Evolutionary conservation across 192 early-diverging fungal genomes (phyloP), one percentile per base, ranked within the genome.

Genomic region (Coemansia sp.): DNA sequence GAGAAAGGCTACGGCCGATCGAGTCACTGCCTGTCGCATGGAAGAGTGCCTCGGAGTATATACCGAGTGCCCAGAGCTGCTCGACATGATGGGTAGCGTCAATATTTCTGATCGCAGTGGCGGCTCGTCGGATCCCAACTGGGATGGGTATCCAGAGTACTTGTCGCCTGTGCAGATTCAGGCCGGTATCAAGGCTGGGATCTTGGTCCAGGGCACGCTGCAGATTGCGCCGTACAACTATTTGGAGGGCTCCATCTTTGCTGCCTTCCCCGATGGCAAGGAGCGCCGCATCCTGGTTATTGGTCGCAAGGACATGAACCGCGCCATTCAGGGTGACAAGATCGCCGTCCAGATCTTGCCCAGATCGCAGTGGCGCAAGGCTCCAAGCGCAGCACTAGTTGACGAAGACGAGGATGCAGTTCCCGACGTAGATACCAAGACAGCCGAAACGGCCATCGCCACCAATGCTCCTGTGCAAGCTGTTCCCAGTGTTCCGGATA

Each of bases 281-380:
- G 90, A 93, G 56, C 80, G 76, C 22, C 86, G 86, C 8, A 86
- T 99, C 36, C 85, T 92, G 60, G 89, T 99, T 51, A 40, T 93
- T 3, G 96, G 96, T 37, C 88, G 96, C 6, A 77, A 84, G 27
- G 69, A 93, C 62, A 85, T 98, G 81, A 99, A 98, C 70, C 89
- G 98, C 38, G 94, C 89, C 32, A 86, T 96, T 10, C 92, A 97
- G 73, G 96, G 96, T 15, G 98, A 99, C 74, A 80, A 89, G 17
- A 87, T 99, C 17, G 98, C 92, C 11, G 88, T 99, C 9, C 86
- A 96, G 60, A 59, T 99, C 3, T 67, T 97, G 38, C 95, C 98
- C 14, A 86, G 87, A 42, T 84, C 85, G 35, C 89, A 95, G 74
- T 99, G 98, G 98, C 87, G 87, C 47, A 84, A 84, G 12, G 80